phyloP scores from a whole-genome alignment of 1,139 yeast genomes.

The Candida sanyaensis region DNA sequence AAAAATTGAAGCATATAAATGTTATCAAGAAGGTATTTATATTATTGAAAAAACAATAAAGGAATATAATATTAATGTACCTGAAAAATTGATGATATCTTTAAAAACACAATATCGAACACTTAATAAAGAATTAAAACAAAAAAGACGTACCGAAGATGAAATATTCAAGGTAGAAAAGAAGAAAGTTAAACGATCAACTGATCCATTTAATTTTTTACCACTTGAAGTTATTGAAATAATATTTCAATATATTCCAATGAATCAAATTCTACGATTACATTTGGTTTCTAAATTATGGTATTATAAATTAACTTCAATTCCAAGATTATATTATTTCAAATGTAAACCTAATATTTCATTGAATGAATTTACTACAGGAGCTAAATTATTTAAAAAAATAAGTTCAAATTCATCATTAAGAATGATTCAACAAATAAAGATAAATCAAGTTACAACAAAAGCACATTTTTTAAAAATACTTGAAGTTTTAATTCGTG shows the following conservation, averaged over 20 bases:
- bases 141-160: constrained; percentile 12
- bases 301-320: constrained; percentile 26
- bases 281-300: constrained; percentile 36
- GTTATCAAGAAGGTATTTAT: constrained; percentile 44
- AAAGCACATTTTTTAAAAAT: constrained; percentile 25
- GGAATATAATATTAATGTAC: constrained; percentile 24
- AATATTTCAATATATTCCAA: constrained; percentile 26
- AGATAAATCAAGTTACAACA: constrained; percentile 27
- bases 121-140: constrained; percentile 26
- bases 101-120: constrained; percentile 26
- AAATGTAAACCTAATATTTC: constrained; percentile 28
- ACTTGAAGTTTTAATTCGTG: constrained; percentile 25
- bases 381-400: constrained; percentile 28
- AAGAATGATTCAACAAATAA: constrained; percentile 21
- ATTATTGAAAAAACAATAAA: constrained; percentile 28
- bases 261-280: constrained; percentile 24
- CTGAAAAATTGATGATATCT: constrained; percentile 26
- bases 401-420: constrained; percentile 19
- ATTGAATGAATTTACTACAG: constrained; percentile 30
- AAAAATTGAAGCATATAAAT: constrained; percentile 43
- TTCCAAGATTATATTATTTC: constrained; percentile 31
- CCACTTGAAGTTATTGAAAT: constrained; percentile 33
- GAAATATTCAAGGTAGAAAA: constrained; percentile 4
- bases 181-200: constrained; percentile 7
- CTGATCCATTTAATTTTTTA: constrained; percentile 31